Evolutionary conservation across 1,284 basidiomycete species (phyloP), one percentile per base, ranked within the genome.

Genomic region (Hypsizygus ulmarius): DNA sequence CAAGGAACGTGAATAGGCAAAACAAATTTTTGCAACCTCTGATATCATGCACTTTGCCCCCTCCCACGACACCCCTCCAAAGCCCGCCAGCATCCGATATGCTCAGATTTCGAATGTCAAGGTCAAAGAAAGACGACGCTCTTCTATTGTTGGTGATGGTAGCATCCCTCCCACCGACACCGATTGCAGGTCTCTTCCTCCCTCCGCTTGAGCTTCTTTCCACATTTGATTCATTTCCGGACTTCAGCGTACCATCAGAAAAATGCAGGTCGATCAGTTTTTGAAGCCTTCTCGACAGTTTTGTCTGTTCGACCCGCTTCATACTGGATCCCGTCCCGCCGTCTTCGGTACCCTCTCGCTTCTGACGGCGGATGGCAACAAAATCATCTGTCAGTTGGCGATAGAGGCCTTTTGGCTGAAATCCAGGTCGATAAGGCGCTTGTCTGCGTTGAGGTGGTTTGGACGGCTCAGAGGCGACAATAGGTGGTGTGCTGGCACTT

Each of bases 181-280:
- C 43, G 54, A 59, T 15, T 46, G 59, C 28, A 44, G 43, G 28
- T 16, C 41, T 29, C 45, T 54, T 62, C 52, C 21, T 43, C 5
- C 50, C 58, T 46, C 42, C 28, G 18, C 29, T 43, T 35, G 18
- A 16, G 12, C 16, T 39, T 29, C 27, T 39, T 61, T 61, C 50
- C 50, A 53, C 45, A 32, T 37, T 52, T 14, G 36, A n/a, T n/a
- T n/a, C n/a, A n/a, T n/a, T 8, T 9, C n/a, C 19, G 45, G 11
- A 51, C 25, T 44, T 50, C 21, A 59, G 55, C 3, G 59, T 27
- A 12, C 42, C 39, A 12, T 49, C 14, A 39, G 88, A 82, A 59
- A 95, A 95, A 66, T 95, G 92, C 5, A 95, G 69, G 43, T 79
- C 75, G 45, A 94, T 85, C 34, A 94, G 75, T 71, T 95, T 95